phyloP scores from a whole-genome alignment of 164 flowering plant species.

The Vitis rupestris region DNA sequence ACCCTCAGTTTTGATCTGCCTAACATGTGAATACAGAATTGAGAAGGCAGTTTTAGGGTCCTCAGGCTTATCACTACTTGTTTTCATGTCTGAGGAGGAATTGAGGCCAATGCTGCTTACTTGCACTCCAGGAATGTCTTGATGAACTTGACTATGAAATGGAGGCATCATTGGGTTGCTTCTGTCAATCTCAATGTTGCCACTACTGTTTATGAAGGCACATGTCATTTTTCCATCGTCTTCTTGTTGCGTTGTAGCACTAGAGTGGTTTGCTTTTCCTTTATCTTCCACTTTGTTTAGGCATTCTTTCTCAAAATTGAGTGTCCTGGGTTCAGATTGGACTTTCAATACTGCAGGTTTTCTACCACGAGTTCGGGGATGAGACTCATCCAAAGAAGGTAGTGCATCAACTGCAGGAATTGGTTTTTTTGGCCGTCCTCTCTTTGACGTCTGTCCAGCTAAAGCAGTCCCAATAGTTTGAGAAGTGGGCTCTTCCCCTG shows the following conservation, averaged over 20 bases:
- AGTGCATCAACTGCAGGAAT: conserved; percentile 18
- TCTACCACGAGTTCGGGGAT: conserved; percentile 29
- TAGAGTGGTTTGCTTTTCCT: conserved; percentile 8
- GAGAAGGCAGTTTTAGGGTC: conserved; percentile 14
- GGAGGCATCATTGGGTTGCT: conserved; percentile 17
- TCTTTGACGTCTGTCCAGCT: conserved; percentile 22
- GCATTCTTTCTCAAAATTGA: conserved; percentile 18
- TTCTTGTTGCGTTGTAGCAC: conserved; percentile 11
- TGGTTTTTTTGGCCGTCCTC: conserved; percentile 37
- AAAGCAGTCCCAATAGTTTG: conserved; percentile 9
- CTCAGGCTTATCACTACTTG: conserved; percentile 12
- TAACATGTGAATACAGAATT: conserved; percentile 11
- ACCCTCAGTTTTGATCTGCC: not conserved
- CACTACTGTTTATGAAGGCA: not conserved
- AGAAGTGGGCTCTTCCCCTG: conserved; percentile 16
- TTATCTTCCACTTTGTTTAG: conserved; percentile 18
- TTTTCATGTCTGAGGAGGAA: conserved; percentile 10
- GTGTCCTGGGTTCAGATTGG: conserved; percentile 14
- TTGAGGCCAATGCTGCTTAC: conserved; percentile 2
- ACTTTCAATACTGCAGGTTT: conserved; percentile 15
- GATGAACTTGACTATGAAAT: conserved; percentile 14
- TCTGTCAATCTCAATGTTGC: conserved; percentile 8
- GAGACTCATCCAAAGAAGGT: conserved; percentile 23
- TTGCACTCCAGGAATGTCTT: conserved; percentile 10
- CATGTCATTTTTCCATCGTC: conserved; percentile 16